These are phyloP conservation scores for Lophiostoma macrostomum DNA, from an alignment of 495 filamentous ascomycete species.

Conservation along the genomic window DNA sequence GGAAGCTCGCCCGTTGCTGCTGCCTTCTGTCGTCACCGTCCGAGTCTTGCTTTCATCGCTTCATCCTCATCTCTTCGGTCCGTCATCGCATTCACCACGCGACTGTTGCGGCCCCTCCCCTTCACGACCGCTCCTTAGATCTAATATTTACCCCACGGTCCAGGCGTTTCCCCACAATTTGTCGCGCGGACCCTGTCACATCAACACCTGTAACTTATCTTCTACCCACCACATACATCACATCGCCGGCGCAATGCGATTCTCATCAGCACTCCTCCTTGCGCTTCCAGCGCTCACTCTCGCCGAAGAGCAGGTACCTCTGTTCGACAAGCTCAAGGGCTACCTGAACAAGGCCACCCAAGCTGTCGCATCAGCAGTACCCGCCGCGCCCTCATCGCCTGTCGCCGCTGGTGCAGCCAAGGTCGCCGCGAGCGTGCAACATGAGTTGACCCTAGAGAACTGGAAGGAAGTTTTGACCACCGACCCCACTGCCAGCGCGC, in stretches of 20 bases:
- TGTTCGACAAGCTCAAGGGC: conserved; percentile 64
- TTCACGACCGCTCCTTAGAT: no score
- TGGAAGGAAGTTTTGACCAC: conserved; percentile 68
- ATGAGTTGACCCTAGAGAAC: conserved; percentile 64
- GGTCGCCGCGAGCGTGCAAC: conserved; percentile 51
- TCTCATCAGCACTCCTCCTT: conserved; percentile 60
- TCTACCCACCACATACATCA: conserved; percentile 16
- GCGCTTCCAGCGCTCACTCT: conserved; percentile 67
- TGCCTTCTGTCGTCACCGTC: not conserved
- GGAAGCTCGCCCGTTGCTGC: not conserved
- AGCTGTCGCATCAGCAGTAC: conserved; percentile 51
- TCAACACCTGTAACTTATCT: no score
- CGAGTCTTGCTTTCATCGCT: not conserved
- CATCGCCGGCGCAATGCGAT: conserved; percentile 61
- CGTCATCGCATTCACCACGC: conserved; percentile 55
- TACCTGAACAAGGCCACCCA: conserved; percentile 61
- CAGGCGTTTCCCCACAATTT: no score
- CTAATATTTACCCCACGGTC: no score
- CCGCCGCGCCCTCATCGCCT: conserved; percentile 46
- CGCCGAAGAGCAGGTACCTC: conserved; percentile 71
- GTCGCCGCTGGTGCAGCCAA: conserved; percentile 53
- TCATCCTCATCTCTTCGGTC: not conserved
- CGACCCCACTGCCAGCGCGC: conserved; percentile 51
- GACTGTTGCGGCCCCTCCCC: conserved; percentile 60
- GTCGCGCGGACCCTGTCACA: no score